Percentiles rank a stretch among this genome's conserved stretches.
phyloP scores from a whole-genome alignment of 2,329 filamentous ascomycete genomes.

The Aureobasidium sp. region DNA sequence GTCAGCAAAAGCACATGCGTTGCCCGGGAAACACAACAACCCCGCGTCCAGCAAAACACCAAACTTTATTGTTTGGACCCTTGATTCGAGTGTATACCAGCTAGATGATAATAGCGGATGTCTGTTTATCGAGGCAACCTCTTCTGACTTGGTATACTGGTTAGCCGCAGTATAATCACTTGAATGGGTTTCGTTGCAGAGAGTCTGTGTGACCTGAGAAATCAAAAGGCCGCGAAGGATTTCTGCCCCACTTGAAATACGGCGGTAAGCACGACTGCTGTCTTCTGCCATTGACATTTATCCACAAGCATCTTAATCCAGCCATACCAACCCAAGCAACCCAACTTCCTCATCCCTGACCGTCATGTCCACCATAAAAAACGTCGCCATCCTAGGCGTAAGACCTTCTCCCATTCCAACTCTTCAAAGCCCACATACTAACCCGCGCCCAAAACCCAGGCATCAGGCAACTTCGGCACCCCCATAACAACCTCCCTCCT shows the following conservation, averaged over 20 bases:
- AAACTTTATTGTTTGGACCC: neutral
- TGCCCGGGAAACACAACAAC: neutral
- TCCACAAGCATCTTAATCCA: too few relatives aligned
- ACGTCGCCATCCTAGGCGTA: slow-evolving; percentile 9
- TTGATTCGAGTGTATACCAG: neutral
- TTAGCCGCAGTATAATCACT: too few relatives aligned
- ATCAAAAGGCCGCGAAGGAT: neutral
- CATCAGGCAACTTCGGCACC: slow-evolving; percentile 21
- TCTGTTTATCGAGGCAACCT: too few relatives aligned
- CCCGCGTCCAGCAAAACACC: neutral
- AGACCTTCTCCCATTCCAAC: neutral
- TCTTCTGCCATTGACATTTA: too few relatives aligned
- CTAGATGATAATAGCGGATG: neutral
- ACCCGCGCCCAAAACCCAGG: neutral
- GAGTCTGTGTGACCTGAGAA: too few relatives aligned
- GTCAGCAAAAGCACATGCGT: neutral
- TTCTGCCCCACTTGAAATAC: neutral
- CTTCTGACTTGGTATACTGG: too few relatives aligned
- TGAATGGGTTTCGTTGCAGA: too few relatives aligned
- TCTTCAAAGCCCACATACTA: neutral
- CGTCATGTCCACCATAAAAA: neutral
- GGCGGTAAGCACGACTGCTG: neutral
- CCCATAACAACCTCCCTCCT: slow-evolving; percentile 19
- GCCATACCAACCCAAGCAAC: neutral
- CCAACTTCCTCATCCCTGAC: neutral